Evolutionary conservation across 345 rosid species (phyloP), one percentile per base, ranked within the genome.

Genomic region (Erucastrum elatum): DNA sequence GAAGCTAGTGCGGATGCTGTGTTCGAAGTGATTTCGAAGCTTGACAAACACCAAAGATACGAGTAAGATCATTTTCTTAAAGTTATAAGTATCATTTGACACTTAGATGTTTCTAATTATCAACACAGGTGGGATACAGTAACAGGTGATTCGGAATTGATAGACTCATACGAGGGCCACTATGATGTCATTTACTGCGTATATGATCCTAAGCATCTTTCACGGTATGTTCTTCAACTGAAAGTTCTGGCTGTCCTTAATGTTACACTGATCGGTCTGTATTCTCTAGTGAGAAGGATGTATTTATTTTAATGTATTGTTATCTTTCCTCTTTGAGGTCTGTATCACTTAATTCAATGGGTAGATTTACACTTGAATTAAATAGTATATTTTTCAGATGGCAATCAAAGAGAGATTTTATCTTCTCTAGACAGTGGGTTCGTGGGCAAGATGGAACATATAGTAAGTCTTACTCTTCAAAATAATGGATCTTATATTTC

Each of bases 401-500:
- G 98, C 91, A 89, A 64, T 87, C 96, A 30, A 91, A 85, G 80
- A 91, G 85, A 84, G 99, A 95, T 87, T 95, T 95, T 86, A 83
- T 95, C 75, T 95, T 90, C 88, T 91, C 98, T 64, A 87, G 99
- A 76, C 98, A 95, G 78, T 95, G 99, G 99, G 91, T 95, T 84
- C 88, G 85, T 70, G 93, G 92, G 64, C 98, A 91, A 84, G 99
- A 95, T 85, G 99, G 99, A 71, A 88, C 94, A 82, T 95, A 95
- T 61, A 91, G 99, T 95, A 86, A 90, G 99, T 80, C 30, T 49
- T n/a, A 51, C 63, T 70, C 21, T 26, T 75, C 39, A 12, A 59
- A 10, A 8, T 16, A 62, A 33, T 62, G 9, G 7, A 68, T 53
- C 44, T 61, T 74, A 66, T 51, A 68, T 68, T 34, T 60, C 31